Conservation (phyloP, 495 filamentous ascomycete species). For the Hyaloscypha bicolor region DNA sequence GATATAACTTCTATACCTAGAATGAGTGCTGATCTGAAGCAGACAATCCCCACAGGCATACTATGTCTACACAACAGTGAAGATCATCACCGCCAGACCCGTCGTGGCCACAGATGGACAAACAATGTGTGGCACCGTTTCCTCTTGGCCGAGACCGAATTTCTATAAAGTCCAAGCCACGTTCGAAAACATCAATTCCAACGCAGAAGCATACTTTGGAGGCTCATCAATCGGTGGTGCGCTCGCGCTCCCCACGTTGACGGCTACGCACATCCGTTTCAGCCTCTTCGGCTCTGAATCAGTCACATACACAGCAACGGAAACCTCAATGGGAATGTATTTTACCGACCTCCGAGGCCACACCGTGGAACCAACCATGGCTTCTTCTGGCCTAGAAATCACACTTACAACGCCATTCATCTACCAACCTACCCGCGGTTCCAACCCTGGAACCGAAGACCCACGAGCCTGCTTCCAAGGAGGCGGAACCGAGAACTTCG, state of each 20-base stretch:
- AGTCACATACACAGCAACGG: background rate
- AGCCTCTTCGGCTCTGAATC: background rate
- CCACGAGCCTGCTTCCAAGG: slow-evolving; percentile 8
- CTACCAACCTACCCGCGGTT: slow-evolving; percentile 12
- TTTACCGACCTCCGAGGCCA: background rate
- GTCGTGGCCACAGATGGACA: slow-evolving; percentile 11
- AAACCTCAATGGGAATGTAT: background rate
- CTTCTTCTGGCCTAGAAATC: slow-evolving; percentile 6
- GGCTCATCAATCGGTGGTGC: slow-evolving; percentile 10
- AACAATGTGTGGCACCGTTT: slow-evolving; percentile 13
- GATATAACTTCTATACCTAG: background rate
- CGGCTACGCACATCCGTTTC: background rate
- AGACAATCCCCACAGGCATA: slow-evolving; percentile 31
- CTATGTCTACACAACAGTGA: slow-evolving; percentile 28
- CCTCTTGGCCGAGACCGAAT: background rate
- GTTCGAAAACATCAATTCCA: slow-evolving; percentile 20
- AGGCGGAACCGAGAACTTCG: slow-evolving; percentile 14
- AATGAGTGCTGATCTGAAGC: background rate
- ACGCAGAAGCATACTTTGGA: slow-evolving; percentile 29
- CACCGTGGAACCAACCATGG: background rate
- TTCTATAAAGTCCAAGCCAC: background rate
- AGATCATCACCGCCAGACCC: slow-evolving; percentile 24
- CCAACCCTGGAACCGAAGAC: background rate
- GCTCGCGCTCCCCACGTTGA: background rate
- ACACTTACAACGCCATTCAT: slow-evolving; percentile 28